Conservation (phyloP, 768 basidiomycete species). For the Auricularia sp. region DNA sequence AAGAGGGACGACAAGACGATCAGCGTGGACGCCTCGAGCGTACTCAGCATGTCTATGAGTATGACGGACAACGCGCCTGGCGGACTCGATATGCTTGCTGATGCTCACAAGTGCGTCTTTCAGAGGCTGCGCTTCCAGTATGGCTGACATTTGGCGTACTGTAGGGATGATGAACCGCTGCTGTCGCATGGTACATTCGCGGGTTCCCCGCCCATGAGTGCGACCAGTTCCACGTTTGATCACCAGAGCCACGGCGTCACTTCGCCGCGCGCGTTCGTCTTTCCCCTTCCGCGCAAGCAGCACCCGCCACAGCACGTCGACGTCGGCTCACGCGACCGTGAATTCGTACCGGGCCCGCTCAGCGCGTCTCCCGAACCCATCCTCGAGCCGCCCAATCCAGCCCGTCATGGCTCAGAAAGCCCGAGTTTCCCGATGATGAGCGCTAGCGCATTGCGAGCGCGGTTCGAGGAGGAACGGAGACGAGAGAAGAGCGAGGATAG, state of each 20-base stretch:
- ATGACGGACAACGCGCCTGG: background rate
- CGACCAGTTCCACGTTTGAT: background rate
- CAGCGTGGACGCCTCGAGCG: background rate
- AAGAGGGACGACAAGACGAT: background rate
- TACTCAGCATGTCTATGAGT: background rate
- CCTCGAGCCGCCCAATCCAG: background rate
- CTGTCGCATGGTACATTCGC: background rate
- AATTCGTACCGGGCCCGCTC: background rate
- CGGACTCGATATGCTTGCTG: background rate
- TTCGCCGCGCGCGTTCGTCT: background rate
- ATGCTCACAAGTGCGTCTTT: background rate
- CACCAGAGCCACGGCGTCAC: background rate
- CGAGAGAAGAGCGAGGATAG: background rate
- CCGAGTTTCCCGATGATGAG: conserved; percentile 9
- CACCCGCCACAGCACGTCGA: background rate
- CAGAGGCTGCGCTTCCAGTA: too few species aligned
- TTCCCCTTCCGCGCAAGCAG: background rate
- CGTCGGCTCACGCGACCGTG: background rate
- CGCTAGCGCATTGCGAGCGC: conserved; percentile 22
- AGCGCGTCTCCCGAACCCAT: background rate
- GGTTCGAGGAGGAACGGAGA: background rate
- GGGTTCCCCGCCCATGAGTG: background rate
- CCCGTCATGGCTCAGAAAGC: background rate
- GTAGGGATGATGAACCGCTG: background rate
- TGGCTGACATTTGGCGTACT: background rate